A percentile compares a stretch with the other conserved stretches of the same genome.
Conservation (phyloP, 164 flowering plant genomes). For the Aristolochia fimbriata region DNA sequence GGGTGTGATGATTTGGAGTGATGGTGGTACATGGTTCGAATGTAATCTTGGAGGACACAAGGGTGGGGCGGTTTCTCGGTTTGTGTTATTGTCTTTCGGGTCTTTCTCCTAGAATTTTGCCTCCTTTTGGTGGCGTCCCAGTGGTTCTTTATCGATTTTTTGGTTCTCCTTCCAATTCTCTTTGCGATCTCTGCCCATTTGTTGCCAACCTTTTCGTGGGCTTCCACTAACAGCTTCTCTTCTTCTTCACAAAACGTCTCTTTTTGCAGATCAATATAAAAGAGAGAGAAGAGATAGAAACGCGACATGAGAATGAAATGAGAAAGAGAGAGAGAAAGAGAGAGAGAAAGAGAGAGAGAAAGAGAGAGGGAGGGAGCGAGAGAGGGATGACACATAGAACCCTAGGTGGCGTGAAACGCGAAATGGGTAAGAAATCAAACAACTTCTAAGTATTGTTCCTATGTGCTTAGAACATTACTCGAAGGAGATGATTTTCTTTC, state of each 20-base stretch:
- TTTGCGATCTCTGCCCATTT: conserved; percentile 67
- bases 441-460: too few species aligned
- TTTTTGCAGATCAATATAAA: conserved; percentile 30
- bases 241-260: conserved; percentile 85
- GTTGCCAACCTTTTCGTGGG: conserved; percentile 38
- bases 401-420: background rate
- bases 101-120: conserved; percentile 46
- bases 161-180: conserved; percentile 49
- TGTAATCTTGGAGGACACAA: conserved; percentile 56
- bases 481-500: too few species aligned
- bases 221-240: conserved; percentile 56
- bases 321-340: too few species aligned
- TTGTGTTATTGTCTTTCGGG: conserved; percentile 18
- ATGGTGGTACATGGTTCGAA: conserved; percentile 27
- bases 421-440: background rate
- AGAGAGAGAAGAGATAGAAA: too few species aligned
- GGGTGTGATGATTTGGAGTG: background rate
- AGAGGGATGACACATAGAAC: background rate
- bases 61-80: conserved; percentile 23
- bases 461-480: too few species aligned
- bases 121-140: conserved; percentile 57
- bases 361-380: too few species aligned
- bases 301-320: background rate
- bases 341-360: too few species aligned
- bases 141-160: conserved; percentile 55